Base-by-base conservation (phyloP, 2,329 filamentous ascomycete species). In the Helicocarpus griseus region DNA sequence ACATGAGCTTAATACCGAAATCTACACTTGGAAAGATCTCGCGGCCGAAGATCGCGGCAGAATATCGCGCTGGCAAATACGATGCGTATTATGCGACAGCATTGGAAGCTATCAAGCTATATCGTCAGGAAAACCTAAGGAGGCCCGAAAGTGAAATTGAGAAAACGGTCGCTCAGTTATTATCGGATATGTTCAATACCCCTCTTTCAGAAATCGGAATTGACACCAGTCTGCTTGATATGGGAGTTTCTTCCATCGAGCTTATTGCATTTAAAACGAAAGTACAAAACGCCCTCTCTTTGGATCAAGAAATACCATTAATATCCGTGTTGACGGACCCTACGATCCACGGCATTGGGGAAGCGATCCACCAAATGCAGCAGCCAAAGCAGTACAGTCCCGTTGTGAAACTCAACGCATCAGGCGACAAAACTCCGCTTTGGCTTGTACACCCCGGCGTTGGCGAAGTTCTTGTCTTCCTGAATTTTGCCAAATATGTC, bases 21-120 rank as follows among this genome's bases (percentile, higher is more conserved):
- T 65, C 70, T 0, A 61, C 69, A 0, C 61, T 74, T 1, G 71
- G 71, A 5, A 74, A 74, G 57, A 58, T 74, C 4, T 72, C 70
- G 1, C 55, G 69, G 4, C 46, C 63, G 7, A 74, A 72, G 56
- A 58, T 72, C 19, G 54, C 53, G 11, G 50, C 47, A 11, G 50
- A 55, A 2, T 65, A 63, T 29, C 61, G 67, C 41, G 46, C 40
- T 7, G 67, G 68, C 9, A 55, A 52, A 4, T 67, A 62, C 49
- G 56, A 59, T n/a, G 49, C 51, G 3, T 46, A 55, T 29, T 53
- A 60, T 5, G 29, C 26, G 3, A 19, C 50, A 7, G 53, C 58
- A 46, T 17, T 51, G 8, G 52, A 39, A 11, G 33, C 45, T 26
- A 56, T 60, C 22, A 43, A 52, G 17, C 9, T 35, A 17, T 57